A percentile compares a stretch with the other conserved stretches of the same genome.
These are phyloP conservation scores for Saturnispora besseyi DNA, from an alignment of 805 yeast species.

Conservation along the genomic window DNA sequence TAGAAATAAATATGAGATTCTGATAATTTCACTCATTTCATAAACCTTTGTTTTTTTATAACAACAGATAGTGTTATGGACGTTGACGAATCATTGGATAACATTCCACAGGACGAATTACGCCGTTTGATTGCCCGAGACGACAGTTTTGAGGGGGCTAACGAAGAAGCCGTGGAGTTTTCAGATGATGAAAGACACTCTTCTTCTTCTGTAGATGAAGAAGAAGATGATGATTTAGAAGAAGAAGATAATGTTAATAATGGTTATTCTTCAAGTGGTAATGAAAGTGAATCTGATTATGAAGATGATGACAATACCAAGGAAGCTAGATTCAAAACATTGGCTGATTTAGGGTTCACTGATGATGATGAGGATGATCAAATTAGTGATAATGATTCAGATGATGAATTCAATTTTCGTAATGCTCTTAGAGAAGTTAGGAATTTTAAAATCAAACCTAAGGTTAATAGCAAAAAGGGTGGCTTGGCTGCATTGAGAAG, in stretches of 20 bases:
- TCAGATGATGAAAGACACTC: constrained; percentile 15
- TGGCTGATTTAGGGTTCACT: constrained; percentile 22
- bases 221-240: constrained; percentile 16
- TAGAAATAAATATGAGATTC: not conserved
- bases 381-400: constrained; percentile 29
- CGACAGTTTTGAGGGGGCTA: constrained; percentile 21
- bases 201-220: constrained; percentile 10
- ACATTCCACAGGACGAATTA: constrained; percentile 19
- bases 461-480: constrained; percentile 19
- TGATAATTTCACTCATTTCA: not conserved
- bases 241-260: constrained; percentile 7
- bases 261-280: not conserved
- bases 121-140: constrained; percentile 23
- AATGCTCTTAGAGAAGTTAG: constrained; percentile 62
- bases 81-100: constrained; percentile 14
- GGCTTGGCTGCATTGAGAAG: constrained; percentile 32
- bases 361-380: constrained; percentile 23
- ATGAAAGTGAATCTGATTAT: constrained; percentile 11
- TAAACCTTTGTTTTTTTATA: not conserved
- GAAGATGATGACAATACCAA: constrained; percentile 16
- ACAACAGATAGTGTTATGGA: not conserved
- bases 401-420: constrained; percentile 40
- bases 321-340: constrained; percentile 16
- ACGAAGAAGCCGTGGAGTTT: constrained; percentile 30
- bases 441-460: constrained; percentile 44